Percentiles rank a stretch among this genome's conserved stretches.
Conservation (phyloP, 116 monocot genomes). For the Papilionanthe hybrid region DNA sequence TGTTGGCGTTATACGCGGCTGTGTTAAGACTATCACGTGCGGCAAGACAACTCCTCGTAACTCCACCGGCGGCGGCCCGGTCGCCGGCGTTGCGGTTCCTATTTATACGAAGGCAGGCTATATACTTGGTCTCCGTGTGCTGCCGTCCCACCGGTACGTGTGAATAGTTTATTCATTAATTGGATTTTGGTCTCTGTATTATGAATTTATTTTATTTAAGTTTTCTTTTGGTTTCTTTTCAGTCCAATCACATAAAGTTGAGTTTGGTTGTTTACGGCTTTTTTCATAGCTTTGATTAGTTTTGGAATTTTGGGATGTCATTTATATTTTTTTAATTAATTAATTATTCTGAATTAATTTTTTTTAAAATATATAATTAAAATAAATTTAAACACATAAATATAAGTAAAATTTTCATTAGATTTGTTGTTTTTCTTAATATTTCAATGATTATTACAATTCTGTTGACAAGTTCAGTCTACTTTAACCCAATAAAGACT, state of each 20-base stretch:
- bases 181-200: not conserved
- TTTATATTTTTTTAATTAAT: not conserved
- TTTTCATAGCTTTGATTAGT: not conserved
- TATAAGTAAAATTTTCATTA: too few relatives aligned
- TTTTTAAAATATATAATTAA: not conserved
- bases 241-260: not conserved
- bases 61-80: not conserved
- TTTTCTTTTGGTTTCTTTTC: not conserved
- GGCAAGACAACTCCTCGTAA: constrained; percentile 2
- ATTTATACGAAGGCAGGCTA: constrained; percentile 10
- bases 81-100: not conserved
- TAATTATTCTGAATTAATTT: not conserved
- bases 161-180: not conserved
- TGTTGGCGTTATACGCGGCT: constrained; percentile 14
- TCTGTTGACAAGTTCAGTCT: too few relatives aligned
- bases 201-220: not conserved
- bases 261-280: not conserved
- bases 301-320: not conserved
- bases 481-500: too few relatives aligned
- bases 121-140: constrained; percentile 15
- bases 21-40: constrained; percentile 13
- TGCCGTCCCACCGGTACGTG: constrained; percentile 7
- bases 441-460: too few relatives aligned
- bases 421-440: too few relatives aligned
- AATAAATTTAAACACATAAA: too few relatives aligned